Conservation (phyloP, 495 filamentous ascomycete genomes). For the Daldinia childiae region DNA sequence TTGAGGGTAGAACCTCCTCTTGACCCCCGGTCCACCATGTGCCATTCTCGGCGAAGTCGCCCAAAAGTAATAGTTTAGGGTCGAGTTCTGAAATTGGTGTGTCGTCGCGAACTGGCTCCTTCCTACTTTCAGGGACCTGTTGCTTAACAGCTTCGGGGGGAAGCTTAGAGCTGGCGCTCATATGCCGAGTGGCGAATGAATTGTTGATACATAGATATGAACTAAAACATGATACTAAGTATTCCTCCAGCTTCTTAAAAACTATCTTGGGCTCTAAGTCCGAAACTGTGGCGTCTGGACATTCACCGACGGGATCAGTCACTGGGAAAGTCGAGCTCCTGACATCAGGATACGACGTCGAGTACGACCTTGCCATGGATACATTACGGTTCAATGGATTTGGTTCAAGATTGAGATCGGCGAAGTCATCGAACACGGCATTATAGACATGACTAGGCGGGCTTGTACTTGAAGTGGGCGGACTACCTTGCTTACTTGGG, state of each 20-base stretch:
- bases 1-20: conserved; percentile 51
- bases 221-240: conserved; percentile 73
- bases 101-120: conserved; percentile 44
- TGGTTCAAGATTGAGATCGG: conserved; percentile 42
- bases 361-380: conserved; percentile 47
- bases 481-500: conserved; percentile 33
- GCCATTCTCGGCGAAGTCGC: conserved; percentile 83
- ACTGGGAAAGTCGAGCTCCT: conserved; percentile 36
- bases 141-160: conserved; percentile 36
- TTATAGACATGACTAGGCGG: conserved; percentile 38
- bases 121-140: conserved; percentile 40
- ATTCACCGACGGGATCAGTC: conserved; percentile 5
- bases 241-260: conserved; percentile 80
- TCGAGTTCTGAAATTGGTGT: conserved; percentile 63
- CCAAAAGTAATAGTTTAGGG: conserved; percentile 80
- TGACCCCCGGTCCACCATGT: conserved; percentile 81
- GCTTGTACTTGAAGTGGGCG: conserved; percentile 32
- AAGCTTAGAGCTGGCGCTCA: conserved; percentile 45
- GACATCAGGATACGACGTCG: conserved; percentile 53
- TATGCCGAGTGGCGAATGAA: conserved; percentile 67
- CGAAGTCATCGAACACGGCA: conserved; percentile 41
- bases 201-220: conserved; percentile 75
- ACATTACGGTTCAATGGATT: conserved; percentile 44
- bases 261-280: conserved; percentile 54
- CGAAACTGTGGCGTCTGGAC: conserved; percentile 27